phyloP scores from a whole-genome alignment of 257 asterid genomes.

The Salvia splendens region DNA sequence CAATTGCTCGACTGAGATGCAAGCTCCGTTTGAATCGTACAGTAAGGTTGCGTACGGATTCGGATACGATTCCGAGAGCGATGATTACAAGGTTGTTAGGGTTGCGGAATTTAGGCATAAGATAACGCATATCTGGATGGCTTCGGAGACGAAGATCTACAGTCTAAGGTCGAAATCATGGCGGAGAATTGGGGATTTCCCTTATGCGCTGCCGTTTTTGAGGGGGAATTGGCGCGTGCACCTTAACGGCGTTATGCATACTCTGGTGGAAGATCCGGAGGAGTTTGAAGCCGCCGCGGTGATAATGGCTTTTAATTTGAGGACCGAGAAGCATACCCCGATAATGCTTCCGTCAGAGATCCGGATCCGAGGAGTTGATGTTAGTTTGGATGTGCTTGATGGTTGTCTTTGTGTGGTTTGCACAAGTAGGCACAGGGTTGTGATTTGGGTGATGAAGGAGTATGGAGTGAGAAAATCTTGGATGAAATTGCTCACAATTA shows the following conservation, averaged over 20 bases:
- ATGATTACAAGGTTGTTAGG: conserved; percentile 61
- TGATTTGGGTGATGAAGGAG: conserved; percentile 44
- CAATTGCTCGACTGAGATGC: conserved; percentile 13
- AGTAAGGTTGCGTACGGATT: conserved; percentile 46
- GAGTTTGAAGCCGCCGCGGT: not conserved
- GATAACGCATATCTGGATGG: conserved; percentile 37
- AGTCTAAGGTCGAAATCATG: conserved; percentile 49
- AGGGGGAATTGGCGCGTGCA: conserved; percentile 48
- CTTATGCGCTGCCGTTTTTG: conserved; percentile 45
- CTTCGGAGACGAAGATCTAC: conserved; percentile 42
- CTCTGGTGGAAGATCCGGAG: conserved; percentile 32
- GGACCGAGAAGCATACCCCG: conserved; percentile 37
- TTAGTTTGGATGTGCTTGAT: conserved; percentile 35
- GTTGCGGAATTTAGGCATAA: conserved; percentile 45
- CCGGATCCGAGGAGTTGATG: conserved; percentile 12
- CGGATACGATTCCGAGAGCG: conserved; percentile 47
- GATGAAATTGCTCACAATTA: conserved; percentile 35
- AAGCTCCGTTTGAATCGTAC: conserved; percentile 30
- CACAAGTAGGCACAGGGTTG: conserved; percentile 21
- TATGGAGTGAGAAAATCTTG: conserved; percentile 43
- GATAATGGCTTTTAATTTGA: conserved; percentile 46
- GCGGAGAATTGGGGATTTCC: conserved; percentile 42
- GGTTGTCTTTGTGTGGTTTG: conserved; percentile 35
- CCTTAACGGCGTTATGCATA: conserved; percentile 49
- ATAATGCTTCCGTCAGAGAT: conserved; percentile 38